phyloP scores from a whole-genome alignment of 768 basidiomycete genomes.

The Fistulinella prunicolor region DNA sequence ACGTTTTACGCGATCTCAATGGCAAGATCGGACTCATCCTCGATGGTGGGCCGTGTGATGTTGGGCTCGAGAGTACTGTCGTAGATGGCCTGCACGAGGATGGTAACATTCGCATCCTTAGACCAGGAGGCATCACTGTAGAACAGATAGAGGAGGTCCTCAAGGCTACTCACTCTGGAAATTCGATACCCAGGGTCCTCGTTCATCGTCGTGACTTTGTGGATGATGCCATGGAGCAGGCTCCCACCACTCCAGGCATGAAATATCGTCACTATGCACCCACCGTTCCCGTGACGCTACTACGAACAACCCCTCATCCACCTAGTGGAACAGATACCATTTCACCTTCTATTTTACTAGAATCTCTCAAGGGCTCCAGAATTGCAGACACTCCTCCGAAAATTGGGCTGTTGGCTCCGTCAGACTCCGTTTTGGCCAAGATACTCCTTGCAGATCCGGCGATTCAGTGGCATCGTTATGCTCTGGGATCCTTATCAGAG shows the following conservation, averaged over 20 bases:
- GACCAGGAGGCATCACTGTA: conserved; percentile 90
- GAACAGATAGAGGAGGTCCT: conserved; percentile 76
- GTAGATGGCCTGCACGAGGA: conserved; percentile 80
- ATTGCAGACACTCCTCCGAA: conserved; percentile 26
- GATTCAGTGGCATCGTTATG: conserved; percentile 56
- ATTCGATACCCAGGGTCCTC: conserved; percentile 55
- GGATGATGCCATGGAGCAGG: conserved; percentile 64
- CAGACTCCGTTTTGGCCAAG: conserved; percentile 46
- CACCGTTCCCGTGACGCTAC: conserved; percentile 75
- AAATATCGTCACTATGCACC: conserved; percentile 99
- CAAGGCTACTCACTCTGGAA: conserved; percentile 36
- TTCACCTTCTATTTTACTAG: conserved; percentile 38
- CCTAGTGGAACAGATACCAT: conserved; percentile 34
- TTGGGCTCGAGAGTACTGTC: conserved; percentile 96
- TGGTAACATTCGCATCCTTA: conserved; percentile 73
- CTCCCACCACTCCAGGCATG: conserved; percentile 97
- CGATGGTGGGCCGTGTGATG: conserved; percentile 87
- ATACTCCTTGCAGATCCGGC: conserved; percentile 30
- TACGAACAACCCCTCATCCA: conserved; percentile 50
- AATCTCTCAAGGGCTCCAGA: conserved; percentile 37
- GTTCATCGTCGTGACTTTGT: conserved; percentile 78
- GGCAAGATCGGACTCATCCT: conserved; percentile 76
- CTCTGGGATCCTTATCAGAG: conserved; percentile 48
- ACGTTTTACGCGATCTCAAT: conserved; percentile 76
- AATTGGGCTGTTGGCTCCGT: conserved; percentile 68